A percentile compares a stretch with the other conserved stretches of the same genome.
These are phyloP conservation scores for Nyctanthes arbortristis DNA, from an alignment of 257 asterid genomes.

Conservation along the genomic window DNA sequence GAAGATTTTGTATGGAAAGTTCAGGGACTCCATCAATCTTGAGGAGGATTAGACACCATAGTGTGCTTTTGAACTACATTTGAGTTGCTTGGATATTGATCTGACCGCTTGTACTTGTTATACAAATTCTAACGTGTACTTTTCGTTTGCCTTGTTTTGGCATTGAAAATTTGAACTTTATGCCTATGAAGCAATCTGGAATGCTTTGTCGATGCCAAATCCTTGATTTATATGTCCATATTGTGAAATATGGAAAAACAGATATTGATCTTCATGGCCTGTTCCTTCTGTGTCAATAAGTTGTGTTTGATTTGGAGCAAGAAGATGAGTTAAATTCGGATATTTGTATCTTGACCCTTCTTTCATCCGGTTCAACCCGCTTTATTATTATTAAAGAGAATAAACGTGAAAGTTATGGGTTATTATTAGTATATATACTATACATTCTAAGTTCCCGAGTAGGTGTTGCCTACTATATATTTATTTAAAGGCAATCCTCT, in stretches of 20 bases:
- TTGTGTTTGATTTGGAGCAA: not conserved
- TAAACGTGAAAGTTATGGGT: not conserved
- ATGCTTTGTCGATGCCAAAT: too few relatives aligned
- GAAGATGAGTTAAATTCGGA: not conserved
- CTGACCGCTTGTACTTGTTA: too few relatives aligned
- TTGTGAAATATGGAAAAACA: too few relatives aligned
- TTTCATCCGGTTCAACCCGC: too few relatives aligned
- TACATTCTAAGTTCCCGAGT: too few relatives aligned
- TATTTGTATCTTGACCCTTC: not conserved
- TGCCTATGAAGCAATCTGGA: too few relatives aligned
- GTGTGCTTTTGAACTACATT: not conserved
- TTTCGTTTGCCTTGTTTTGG: too few relatives aligned
- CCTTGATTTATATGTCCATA: too few relatives aligned
- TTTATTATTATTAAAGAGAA: not conserved
- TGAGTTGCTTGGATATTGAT: not conserved
- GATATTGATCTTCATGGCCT: not conserved
- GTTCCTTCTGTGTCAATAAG: not conserved
- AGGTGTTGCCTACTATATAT: not conserved
- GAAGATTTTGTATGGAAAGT: slow-evolving; percentile 73
- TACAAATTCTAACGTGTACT: too few relatives aligned
- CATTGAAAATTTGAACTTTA: too few relatives aligned
- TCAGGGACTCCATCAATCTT: slow-evolving; percentile 87
- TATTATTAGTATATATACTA: too few relatives aligned
- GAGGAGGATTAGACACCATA: slow-evolving; percentile 63
- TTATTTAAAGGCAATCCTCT: not conserved